These are phyloP conservation scores for Sanghuangporus baumii DNA, from an alignment of 1,284 basidiomycete species.

Conservation along the genomic window DNA sequence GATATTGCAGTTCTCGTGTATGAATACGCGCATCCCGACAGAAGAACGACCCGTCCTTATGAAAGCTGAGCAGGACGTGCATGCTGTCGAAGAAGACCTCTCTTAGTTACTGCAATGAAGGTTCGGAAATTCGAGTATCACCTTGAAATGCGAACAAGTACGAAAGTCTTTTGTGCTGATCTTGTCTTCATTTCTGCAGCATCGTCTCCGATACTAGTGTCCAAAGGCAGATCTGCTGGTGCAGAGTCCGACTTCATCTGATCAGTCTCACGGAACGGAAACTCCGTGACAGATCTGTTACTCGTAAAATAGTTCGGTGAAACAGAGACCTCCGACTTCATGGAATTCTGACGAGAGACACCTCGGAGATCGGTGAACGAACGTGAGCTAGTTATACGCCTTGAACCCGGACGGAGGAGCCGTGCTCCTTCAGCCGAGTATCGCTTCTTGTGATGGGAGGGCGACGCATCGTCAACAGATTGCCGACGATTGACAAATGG, in stretches of 20 bases:
- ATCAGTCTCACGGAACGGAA: constrained; percentile 14
- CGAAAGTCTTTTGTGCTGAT: constrained; percentile 78
- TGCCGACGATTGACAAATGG: constrained; percentile 1
- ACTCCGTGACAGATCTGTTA: background rate
- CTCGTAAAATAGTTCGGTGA: background rate
- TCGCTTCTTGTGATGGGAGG: constrained; percentile 23
- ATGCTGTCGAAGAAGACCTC: constrained; percentile 37
- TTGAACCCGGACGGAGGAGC: constrained; percentile 29
- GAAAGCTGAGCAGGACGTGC: constrained; percentile 61
- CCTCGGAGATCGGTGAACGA: constrained; percentile 66
- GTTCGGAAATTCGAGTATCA: constrained; percentile 31
- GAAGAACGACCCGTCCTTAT: constrained; percentile 67
- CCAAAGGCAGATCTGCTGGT: background rate
- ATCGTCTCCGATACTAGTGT: constrained; percentile 33
- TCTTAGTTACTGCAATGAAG: constrained; percentile 14
- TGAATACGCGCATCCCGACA: constrained; percentile 69
- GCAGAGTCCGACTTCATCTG: constrained; percentile 13
- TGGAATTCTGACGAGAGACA: constrained; percentile 25
- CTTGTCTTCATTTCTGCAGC: constrained; percentile 75
- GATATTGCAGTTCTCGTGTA: constrained; percentile 73
- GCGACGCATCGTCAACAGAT: constrained; percentile 22
- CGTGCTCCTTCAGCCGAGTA: constrained; percentile 18
- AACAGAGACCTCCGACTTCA: background rate
- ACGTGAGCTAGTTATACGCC: constrained; percentile 52
- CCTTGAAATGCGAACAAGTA: constrained; percentile 75